Percentiles rank a stretch among this genome's conserved stretches.
Conservation (phyloP, 768 basidiomycete genomes). For the Trametes punicea region DNA sequence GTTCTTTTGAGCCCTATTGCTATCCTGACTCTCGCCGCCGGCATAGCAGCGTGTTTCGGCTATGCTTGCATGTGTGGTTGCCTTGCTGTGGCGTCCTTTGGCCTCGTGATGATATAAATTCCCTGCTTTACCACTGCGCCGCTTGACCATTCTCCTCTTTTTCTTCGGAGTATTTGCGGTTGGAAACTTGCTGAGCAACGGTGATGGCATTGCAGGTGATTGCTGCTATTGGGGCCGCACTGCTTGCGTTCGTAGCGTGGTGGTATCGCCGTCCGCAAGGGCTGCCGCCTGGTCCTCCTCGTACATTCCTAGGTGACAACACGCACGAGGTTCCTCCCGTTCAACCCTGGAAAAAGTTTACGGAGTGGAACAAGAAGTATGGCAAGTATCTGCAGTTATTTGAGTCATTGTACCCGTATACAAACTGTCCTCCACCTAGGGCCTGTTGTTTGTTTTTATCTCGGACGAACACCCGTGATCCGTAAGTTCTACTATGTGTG, state of each 20-base stretch:
- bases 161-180: too few relatives aligned
- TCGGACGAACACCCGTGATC: background rate
- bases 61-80: too few relatives aligned
- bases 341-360: background rate
- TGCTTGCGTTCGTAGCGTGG: background rate
- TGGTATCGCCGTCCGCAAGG: background rate
- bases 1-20: too few relatives aligned
- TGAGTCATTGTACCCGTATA: too few relatives aligned
- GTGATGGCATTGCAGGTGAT: background rate
- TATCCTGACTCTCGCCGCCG: too few relatives aligned
- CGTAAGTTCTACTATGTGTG: background rate
- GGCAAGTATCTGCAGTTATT: background rate
- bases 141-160: too few relatives aligned
- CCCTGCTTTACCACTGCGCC: too few relatives aligned
- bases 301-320: background rate
- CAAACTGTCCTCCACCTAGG: background rate
- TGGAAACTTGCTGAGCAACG: too few relatives aligned
- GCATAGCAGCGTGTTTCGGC: too few relatives aligned
- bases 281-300: background rate
- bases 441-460: background rate
- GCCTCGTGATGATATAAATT: too few relatives aligned
- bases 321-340: background rate
- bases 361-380: background rate
- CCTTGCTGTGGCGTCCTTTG: too few relatives aligned
- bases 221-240: background rate